Base-by-base conservation (phyloP, 2,329 filamentous ascomycete species). In the Alternaria solani region DNA sequence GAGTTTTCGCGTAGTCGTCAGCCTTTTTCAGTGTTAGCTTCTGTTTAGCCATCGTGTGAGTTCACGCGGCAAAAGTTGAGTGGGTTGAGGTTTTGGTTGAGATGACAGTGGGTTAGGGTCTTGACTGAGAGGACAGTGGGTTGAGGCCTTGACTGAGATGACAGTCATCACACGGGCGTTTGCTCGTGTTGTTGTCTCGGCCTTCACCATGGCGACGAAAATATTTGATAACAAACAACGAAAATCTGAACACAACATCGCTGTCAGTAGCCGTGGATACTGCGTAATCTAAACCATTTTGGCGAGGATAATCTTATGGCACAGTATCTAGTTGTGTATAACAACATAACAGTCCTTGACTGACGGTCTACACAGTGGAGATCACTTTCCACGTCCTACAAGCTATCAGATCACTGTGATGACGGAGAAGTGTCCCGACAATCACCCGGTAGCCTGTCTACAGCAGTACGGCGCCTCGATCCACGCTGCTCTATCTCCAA, bases 171-270 rank as follows among this genome's bases (percentile, higher is more conserved):
- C 14, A 14, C 32, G 32, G 20, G 14, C 20, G 39, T 38, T 49
- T 49, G 20, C 46, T 48, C 20, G 9, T 18, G 46, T 26, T 49
- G 20, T 49, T 49, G 46, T 11, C 25, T 49, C 16, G 32, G 32
- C 6, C 46, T 38, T 49, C 46, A 49, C 46, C 32, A 49, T 49
- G 46, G 32, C 32, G 46, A 49, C 32, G 46, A 25, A 36, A 49
- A 36, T 38, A 7, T 38, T 20, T 49, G 8, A 18, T 14, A 23
- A 26, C 30, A 49, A 49, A 49, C 20, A 38, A 38, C 20, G 20
- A 38, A 9, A 49, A 36, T 23, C 25, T 36, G 16, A 14, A 25
- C 3, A 25, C 20, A 23, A 49, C 18, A 11, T 26, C 14, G 18
- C 9, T 49, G 14, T 25, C 16, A 38, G 6, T 18, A 12, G 34